Conservation (phyloP, 2,329 filamentous ascomycete species). For the Aspergillus ruber region DNA sequence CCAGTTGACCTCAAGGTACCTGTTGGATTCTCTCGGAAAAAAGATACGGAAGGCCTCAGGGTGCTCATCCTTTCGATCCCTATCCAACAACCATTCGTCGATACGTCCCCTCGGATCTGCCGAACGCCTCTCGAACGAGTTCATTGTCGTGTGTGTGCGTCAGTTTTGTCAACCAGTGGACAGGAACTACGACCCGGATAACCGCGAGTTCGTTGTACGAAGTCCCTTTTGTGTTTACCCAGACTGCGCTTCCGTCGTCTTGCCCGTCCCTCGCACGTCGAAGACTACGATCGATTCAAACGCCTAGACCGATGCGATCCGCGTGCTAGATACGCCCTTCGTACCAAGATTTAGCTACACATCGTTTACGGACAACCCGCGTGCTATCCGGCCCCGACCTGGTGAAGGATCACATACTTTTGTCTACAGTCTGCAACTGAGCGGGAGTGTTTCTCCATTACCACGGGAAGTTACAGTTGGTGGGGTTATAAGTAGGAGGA, state of each 20-base stretch:
- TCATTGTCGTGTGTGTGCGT: neutral
- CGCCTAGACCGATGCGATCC: constrained; percentile 1
- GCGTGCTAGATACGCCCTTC: neutral
- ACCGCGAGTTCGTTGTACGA: neutral
- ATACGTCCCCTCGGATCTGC: neutral
- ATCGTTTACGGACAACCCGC: neutral
- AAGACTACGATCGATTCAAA: neutral
- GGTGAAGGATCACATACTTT: neutral
- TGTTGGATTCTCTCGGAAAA: neutral
- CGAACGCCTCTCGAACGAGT: constrained; percentile 1
- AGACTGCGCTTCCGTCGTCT: constrained; percentile 2
- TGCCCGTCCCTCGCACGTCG: neutral
- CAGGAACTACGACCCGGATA: neutral
- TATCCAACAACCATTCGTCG: no score
- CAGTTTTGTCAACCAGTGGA: neutral
- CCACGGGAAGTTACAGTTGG: constrained; percentile 21
- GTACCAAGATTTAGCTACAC: neutral
- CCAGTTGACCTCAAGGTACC: neutral
- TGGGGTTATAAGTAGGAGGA: constrained; percentile 24
- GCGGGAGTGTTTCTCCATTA: constrained; percentile 16
- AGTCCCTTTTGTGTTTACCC: neutral
- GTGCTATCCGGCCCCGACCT: neutral
- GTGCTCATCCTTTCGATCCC: no score
- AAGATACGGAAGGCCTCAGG: neutral
- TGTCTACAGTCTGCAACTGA: constrained; percentile 6